phyloP scores from a whole-genome alignment of 352 stramenopile species.

The Elongisporangium anandrum region DNA sequence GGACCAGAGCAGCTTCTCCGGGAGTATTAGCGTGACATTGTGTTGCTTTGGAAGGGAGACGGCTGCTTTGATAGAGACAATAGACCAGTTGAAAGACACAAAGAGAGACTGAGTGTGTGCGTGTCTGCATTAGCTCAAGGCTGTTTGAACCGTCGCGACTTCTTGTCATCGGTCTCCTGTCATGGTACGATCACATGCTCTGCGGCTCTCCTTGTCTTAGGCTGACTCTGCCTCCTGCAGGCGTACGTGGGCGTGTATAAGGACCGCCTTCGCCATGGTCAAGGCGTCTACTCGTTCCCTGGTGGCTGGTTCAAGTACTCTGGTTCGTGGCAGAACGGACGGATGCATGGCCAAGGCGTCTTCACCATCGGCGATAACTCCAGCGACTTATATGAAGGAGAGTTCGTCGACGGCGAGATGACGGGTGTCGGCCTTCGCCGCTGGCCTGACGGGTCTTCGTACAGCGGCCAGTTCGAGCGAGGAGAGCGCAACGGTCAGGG shows the following conservation, averaged over 20 bases:
- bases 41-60: neutral
- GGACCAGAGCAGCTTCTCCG: neutral
- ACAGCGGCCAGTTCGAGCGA: conserved; percentile 45
- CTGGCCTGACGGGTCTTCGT: conserved; percentile 54
- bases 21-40: too few species aligned
- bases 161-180: neutral
- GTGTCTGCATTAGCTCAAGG: neutral
- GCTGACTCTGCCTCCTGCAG: conserved; percentile 3
- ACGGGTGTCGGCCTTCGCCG: conserved; percentile 42
- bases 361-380: conserved; percentile 30
- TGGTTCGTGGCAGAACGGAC: conserved; percentile 53
- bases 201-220: neutral
- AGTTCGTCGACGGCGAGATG: conserved; percentile 61
- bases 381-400: conserved; percentile 32
- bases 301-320: conserved; percentile 50
- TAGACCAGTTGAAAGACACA: conserved; percentile 10
- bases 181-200: conserved; percentile 1
- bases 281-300: conserved; percentile 43
- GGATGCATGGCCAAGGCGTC: conserved; percentile 49
- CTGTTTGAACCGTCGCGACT: neutral
- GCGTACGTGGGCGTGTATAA: conserved; percentile 37
- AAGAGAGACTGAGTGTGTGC: neutral
- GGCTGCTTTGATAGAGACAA: conserved; percentile 1
- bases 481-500: conserved; percentile 57
- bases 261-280: conserved; percentile 38